Percentiles rank a stretch among this genome's conserved stretches.
phyloP scores from a whole-genome alignment of 2,329 filamentous ascomycete species.

The Aspergillus fijiensis region DNA sequence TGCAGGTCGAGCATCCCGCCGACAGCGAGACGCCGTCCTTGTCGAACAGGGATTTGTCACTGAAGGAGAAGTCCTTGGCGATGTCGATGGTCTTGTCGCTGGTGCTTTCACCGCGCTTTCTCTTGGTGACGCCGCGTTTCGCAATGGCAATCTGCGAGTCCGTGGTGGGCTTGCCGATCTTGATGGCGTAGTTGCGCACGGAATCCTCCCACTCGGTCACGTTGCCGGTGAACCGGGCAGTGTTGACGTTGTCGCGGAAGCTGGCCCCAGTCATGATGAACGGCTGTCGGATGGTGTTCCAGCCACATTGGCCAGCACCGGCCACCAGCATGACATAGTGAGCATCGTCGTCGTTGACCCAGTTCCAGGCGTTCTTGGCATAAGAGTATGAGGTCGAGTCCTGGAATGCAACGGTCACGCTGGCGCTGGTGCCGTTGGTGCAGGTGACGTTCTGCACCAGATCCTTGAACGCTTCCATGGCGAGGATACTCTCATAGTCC shows the following conservation, averaged over 20 bases:
- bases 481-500: constrained; percentile 20
- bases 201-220: constrained; percentile 21
- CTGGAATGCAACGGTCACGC: constrained; percentile 17
- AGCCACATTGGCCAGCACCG: constrained; percentile 24
- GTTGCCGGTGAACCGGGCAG: constrained; percentile 17
- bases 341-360: constrained; percentile 21
- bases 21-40: background rate
- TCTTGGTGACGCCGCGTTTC: background rate
- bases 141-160: constrained; percentile 2
- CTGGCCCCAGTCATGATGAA: constrained; percentile 20
- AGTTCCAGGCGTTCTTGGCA: constrained; percentile 19
- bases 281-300: constrained; percentile 21
- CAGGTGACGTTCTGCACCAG: constrained; percentile 19
- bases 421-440: constrained; percentile 18
- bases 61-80: background rate
- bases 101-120: background rate
- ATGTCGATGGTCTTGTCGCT: constrained; percentile 11
- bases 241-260: constrained; percentile 17
- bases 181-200: constrained; percentile 22
- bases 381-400: constrained; percentile 15
- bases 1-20: background rate
- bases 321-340: constrained; percentile 23
- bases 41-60: background rate
- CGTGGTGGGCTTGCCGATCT: constrained; percentile 17
- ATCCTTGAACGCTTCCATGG: constrained; percentile 19